Base-by-base conservation (phyloP, 176 grass and related monocot species). In the Zoysia japonica region DNA sequence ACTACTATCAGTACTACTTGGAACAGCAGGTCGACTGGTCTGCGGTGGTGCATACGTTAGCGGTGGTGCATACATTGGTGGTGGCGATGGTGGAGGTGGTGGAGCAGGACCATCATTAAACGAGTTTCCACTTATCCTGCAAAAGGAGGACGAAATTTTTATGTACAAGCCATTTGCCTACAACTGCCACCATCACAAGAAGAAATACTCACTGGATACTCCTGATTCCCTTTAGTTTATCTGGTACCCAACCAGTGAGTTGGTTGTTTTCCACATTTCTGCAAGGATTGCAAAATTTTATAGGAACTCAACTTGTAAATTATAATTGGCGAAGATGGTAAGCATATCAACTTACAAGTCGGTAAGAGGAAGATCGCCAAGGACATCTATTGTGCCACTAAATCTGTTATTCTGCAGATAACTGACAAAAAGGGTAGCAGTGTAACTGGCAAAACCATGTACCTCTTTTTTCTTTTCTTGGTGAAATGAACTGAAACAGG, bases 351-450 rank as follows among this genome's bases (percentile, higher is more conserved):
- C 90, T 93, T 83, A 98, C 96, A 98, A 78, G 48, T 94, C 78
- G 65, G 85, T 78, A 67, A 98, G 96, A 68, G 90, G 96, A 78
- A 98, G 88, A 89, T 85, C 39, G 40, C 88, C 76, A 39, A 98
- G 85, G 66, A 98, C 75, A 83, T 98, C 80, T 86, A 95, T 93
- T 45, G 85, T 72, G 60, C 92, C 96, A n/a, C 46, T 93, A 61
- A 98, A 84, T 89, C 87, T 89, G 81, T 98, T 98, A 68, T 94
- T 95, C 83, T 98, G 90, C 86, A 98, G 76, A 89, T 95, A 77
- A 79, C 96, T 98, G 72, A 64, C 62, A 88, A 68, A 68, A 61
- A 65, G 67, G 5, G 82, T 40, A 83, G 62, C 40, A 42, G 50
- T 43, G 52, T 61, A 61, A 84, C 28, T 28, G 28, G 0, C 28